Base-by-base conservation (phyloP, 768 basidiomycete species). In the Xerocomellus dryophilus region DNA sequence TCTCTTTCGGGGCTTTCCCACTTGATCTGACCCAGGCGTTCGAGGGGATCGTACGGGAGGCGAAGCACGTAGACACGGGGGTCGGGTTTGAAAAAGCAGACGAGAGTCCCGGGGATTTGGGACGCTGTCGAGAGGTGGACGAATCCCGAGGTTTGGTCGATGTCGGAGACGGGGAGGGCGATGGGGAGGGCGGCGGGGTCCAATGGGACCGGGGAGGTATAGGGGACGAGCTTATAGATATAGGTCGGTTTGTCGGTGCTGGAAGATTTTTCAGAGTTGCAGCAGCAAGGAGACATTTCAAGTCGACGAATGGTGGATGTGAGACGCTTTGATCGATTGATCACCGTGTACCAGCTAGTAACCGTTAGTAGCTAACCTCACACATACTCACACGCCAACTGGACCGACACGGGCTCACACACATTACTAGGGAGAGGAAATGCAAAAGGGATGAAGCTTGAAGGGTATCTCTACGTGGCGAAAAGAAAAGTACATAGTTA, bases 191-290 rank as follows among this genome's bases (percentile, higher is more conserved):
- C 71, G 2, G 47, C 7, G 7, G 7, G 21, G 34, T 74, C 66
- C 29, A 70, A 59, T 0, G 77, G 74, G n/a, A 66, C 50, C 0
- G 78, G 68, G 9, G 74, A 58, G 9, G 75, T 69, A 36, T 71
- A 61, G 12, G 76, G 72, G 31, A 85, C 66, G 54, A 87, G 77
- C 60, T 86, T 87, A 74, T 86, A 87, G 56, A 86, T 48, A 66
- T 83, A 84, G 3, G 71, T 76, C 5, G 82, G 84, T 38, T 47
- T 36, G 32, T 42, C 43, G 29, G 21, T 18, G 31, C 27, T 6
- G 9, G n/a, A n/a, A 8, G 36, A 17, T 2, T n/a, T 18, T 18
- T 38, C 36, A 14, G 9, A 7, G 36, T 8, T 38, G 36, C n/a
- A n/a, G 36, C n/a, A 38, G 21, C 27, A 52, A 7, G 43, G 2